Base-by-base conservation (phyloP, 208 protist genomes). In the Leishmania aethiopica region DNA sequence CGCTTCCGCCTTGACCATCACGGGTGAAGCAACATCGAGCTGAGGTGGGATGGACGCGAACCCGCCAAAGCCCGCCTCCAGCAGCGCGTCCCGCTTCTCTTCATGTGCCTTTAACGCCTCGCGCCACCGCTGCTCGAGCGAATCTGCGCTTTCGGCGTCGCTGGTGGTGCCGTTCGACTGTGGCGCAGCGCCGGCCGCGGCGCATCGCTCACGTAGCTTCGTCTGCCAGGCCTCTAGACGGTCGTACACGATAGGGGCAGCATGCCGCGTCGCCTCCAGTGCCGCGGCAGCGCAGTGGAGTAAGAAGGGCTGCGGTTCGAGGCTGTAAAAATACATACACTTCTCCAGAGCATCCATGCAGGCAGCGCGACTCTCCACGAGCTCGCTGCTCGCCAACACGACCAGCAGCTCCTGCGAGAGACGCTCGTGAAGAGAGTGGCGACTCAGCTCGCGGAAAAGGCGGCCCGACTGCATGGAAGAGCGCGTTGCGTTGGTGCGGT, bases 301-400 rank as follows among this genome's bases (percentile, higher is more conserved):
- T 53, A 96, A 78, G 78, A 90, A 96, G 5, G 90, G 87, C 77
- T 93, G 91, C n/a, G 90, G 71, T 15, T 94, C 93, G 35, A 92
- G 93, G 74, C 85, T 87, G 89, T 97, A 97, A 75, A 96, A 95
- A 84, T 96, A 95, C 93, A 97, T 94, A 72, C 87, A 85, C 73
- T 85, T 90, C 84, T 96, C 91, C 15, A 97, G 79, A 15, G 81
- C 84, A 8, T 95, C 90, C 77, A 97, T 81, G 79, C 95, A 97
- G 32, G 79, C 64, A 35, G 62, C n/a, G 28, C 81, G 75, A 8
- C 59, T 77, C 45, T 94, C 88, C 1, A 47, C 71, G 3, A 86
- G 83, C 19, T 87, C 84, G 59, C 40, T 88, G 53, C 80, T 47
- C n/a, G 88, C 82, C 64, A 98, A 45, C 67, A 94, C 90, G n/a